These are phyloP conservation scores for Apiotrichum porosum DNA, from an alignment of 1,284 basidiomycete genomes.

Conservation along the genomic window DNA sequence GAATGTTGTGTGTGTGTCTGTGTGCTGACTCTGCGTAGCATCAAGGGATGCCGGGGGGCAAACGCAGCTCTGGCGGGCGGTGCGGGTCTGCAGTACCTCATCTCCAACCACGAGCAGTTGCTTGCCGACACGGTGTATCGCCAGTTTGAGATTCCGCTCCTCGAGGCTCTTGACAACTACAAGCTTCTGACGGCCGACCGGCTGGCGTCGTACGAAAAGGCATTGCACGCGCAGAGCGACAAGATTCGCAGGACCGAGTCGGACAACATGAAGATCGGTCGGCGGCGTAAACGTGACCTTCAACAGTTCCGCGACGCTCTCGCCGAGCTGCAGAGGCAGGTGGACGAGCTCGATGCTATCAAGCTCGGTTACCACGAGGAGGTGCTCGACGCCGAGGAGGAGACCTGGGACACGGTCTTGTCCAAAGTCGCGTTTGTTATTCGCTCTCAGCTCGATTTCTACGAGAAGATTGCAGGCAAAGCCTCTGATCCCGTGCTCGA, in stretches of 20 bases:
- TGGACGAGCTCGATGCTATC: conserved; percentile 51
- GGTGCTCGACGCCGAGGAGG: conserved; percentile 85
- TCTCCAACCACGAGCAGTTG: conserved; percentile 88
- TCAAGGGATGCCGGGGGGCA: conserved; percentile 43
- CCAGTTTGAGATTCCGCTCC: conserved; percentile 82
- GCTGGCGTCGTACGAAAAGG: conserved; percentile 70
- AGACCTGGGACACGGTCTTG: conserved; percentile 82
- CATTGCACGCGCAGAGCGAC: conserved; percentile 72
- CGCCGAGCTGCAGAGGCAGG: conserved; percentile 74
- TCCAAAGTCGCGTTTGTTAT: conserved; percentile 59
- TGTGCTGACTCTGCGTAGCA: conserved; percentile 18
- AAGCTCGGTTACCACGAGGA: conserved; percentile 56
- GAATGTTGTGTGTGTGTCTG: too few species aligned
- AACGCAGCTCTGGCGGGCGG: conserved; percentile 59
- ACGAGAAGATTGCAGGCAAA: conserved; percentile 56
- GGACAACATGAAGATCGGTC: conserved; percentile 66
- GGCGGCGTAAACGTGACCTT: conserved; percentile 73
- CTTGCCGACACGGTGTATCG: conserved; percentile 80
- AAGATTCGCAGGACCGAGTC: conserved; percentile 85
- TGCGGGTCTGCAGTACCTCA: conserved; percentile 84
- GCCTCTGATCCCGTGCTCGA: conserved; percentile 86
- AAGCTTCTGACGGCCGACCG: conserved; percentile 56
- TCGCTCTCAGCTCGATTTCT: conserved; percentile 47
- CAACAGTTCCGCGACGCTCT: conserved; percentile 82
- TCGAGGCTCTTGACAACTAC: conserved; percentile 78